Conservation (phyloP, 2,329 filamentous ascomycete genomes). For the Phialophora chinensis region DNA sequence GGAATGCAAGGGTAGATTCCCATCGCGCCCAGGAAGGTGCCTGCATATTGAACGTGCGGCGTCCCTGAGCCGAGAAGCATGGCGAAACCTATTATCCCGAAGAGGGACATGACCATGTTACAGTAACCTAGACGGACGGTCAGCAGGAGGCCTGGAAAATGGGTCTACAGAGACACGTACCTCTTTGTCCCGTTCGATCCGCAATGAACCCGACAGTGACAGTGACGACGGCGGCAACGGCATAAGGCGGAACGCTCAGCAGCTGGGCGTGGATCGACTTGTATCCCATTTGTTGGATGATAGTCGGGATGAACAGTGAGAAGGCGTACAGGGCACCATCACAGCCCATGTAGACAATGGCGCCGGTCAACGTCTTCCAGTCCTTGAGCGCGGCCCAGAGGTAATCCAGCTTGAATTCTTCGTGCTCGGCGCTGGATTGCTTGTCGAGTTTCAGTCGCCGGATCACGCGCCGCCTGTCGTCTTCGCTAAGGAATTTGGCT, state of each 20-base stretch:
- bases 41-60: constrained; percentile 77
- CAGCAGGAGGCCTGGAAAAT: constrained; percentile 2
- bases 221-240: constrained; percentile 69
- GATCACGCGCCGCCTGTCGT: constrained; percentile 75
- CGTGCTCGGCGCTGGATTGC: constrained; percentile 75
- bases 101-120: constrained; percentile 73
- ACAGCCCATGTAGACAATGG: constrained; percentile 78
- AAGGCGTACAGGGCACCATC: constrained; percentile 78
- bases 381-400: constrained; percentile 75
- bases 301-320: constrained; percentile 78
- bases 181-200: constrained; percentile 65
- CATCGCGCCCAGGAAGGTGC: constrained; percentile 80
- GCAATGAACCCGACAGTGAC: constrained; percentile 74
- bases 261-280: constrained; percentile 70
- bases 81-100: constrained; percentile 77
- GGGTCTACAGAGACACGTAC: constrained; percentile 12
- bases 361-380: constrained; percentile 81
- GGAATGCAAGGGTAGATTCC: constrained; percentile 88
- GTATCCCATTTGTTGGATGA: constrained; percentile 69
- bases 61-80: constrained; percentile 74
- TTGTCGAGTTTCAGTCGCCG: constrained; percentile 72
- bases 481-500: constrained; percentile 72
- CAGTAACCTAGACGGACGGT: constrained; percentile 69
- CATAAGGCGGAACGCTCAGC: constrained; percentile 77
- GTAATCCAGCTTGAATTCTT: constrained; percentile 75